Evolutionary conservation across 768 basidiomycete species (phyloP), one percentile per base, ranked within the genome.

Genomic region (Kwoniella mangroviensis): DNA sequence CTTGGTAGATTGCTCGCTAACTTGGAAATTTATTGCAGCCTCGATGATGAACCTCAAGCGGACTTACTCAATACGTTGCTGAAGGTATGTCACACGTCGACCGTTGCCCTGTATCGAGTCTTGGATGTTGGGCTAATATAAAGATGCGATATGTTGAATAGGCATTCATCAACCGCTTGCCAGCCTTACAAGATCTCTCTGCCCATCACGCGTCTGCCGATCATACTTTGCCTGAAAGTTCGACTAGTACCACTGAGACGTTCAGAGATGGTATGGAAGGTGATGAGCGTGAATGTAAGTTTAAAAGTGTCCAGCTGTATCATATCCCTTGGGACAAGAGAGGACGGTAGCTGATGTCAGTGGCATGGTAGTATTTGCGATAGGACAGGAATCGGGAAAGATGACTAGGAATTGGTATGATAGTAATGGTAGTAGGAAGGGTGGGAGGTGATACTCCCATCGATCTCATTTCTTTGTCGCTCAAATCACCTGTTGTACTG

Each of bases 261-360:
- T 98, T 98, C 78, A 86, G 93, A 73, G 94, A 96, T 81, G 95
- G 94, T 1, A 87, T 98, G 69, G 94, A 98, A 65, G 89, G 88
- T n/a, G 92, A 92, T 15, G 94, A 98, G 81, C 87, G 95, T 72
- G 93, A 96, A 85, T 75, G 94, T 96, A 80, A 86, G 90, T 86
- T n/a, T 55, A 21, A 34, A 34, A 7, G 34, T 34, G 34, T 34
- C 9, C 34, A 34, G 34, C 6, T 7, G 6, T 34, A 34, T 34
- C 34, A 34, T 34, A 7, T 34, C 34, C 9, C 34, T 34, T 7
- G 6, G 34, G 34, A 1, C 34, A 34, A 7, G 1, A 34, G 3
- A 49, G 45, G 10, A 6, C 15, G 19, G 53, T 17, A n/a, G 26
- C 28, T 60, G 40, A 60, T 60, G 40, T 15, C 63, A 24, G 6